Conservation (phyloP, 805 yeast genomes). For the Zygotorulaspora chibaensis region DNA sequence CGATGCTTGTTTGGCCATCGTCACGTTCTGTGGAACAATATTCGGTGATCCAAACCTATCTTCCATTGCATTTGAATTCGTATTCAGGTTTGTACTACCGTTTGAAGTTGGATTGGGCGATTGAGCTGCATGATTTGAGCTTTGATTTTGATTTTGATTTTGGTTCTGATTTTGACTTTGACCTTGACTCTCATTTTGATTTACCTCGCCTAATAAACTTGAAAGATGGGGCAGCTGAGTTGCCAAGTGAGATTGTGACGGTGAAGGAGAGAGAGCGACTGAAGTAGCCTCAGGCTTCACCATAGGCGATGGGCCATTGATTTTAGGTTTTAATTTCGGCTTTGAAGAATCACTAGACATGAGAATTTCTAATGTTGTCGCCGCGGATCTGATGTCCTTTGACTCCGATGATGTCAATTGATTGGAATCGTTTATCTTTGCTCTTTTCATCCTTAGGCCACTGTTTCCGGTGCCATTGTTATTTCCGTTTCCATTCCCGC, state of each 20-base stretch:
- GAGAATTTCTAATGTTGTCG: slow-evolving; percentile 11
- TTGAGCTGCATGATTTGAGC: not conserved
- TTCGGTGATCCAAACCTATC: slow-evolving; percentile 13
- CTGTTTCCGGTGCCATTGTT: not conserved
- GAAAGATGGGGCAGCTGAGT: slow-evolving; percentile 35
- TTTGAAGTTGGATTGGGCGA: slow-evolving; percentile 2
- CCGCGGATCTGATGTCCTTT: slow-evolving; percentile 11
- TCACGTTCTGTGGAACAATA: slow-evolving; percentile 6
- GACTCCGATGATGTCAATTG: slow-evolving; percentile 7
- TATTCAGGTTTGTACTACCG: not conserved
- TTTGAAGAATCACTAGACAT: slow-evolving; percentile 10
- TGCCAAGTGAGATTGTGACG: slow-evolving; percentile 6
- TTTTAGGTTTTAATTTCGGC: slow-evolving; percentile 9
- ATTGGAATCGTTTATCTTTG: slow-evolving; percentile 1
- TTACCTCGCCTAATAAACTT: slow-evolving; percentile 10
- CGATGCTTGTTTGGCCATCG: slow-evolving; percentile 7
- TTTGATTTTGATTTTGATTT: too few species aligned
- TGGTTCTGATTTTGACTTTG: not conserved
- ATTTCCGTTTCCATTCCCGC: not conserved
- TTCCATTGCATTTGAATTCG: not conserved
- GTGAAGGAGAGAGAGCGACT: slow-evolving; percentile 1
- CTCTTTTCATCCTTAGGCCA: slow-evolving; percentile 1
- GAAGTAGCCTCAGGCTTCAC: slow-evolving; percentile 4
- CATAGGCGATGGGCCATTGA: not conserved
- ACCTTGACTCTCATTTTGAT: too few species aligned